These are phyloP conservation scores for Mycena olivaceomarginata DNA, from an alignment of 768 basidiomycete genomes.

Conservation along the genomic window DNA sequence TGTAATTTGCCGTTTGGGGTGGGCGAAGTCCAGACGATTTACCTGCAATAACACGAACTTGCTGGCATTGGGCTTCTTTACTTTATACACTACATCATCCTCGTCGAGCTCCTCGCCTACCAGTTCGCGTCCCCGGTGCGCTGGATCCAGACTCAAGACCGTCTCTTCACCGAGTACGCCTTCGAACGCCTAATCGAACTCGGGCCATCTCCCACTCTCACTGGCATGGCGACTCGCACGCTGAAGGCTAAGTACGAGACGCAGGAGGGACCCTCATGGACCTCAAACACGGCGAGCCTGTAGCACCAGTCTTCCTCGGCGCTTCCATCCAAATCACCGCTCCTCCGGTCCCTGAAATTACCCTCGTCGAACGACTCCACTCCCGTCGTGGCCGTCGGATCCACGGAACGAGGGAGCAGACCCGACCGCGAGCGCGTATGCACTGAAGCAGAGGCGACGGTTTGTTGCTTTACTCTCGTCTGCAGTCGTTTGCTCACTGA, in stretches of 20 bases:
- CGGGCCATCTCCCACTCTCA: slow-evolving; percentile 96
- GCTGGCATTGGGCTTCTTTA: slow-evolving; percentile 31
- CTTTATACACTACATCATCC: slow-evolving; percentile 81
- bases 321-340: too few relatives aligned
- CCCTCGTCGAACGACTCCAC: too few relatives aligned
- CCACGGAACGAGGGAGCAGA: too few relatives aligned
- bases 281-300: too few relatives aligned
- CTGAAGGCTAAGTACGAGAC: slow-evolving; percentile 96
- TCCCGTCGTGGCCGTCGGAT: too few relatives aligned
- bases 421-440: too few relatives aligned
- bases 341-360: too few relatives aligned
- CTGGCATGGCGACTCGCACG: slow-evolving; percentile 95
- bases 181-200: slow-evolving; percentile 98
- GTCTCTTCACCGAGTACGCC: slow-evolving; percentile 88
- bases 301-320: too few relatives aligned
- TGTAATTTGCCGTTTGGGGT: slow-evolving; percentile 90
- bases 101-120: slow-evolving; percentile 97
- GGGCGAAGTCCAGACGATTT: slow-evolving; percentile 81
- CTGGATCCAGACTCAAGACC: slow-evolving; percentile 99
- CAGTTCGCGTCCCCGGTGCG: slow-evolving; percentile 99
- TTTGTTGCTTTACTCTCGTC: too few relatives aligned
- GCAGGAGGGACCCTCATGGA: slow-evolving; percentile 70
- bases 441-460: too few relatives aligned
- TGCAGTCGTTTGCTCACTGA: too few relatives aligned
- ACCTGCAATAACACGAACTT: slow-evolving; percentile 62